Evolutionary conservation across 768 basidiomycete genomes (phyloP).

Genomic region (Pleurotus tuoliensis): DNA sequence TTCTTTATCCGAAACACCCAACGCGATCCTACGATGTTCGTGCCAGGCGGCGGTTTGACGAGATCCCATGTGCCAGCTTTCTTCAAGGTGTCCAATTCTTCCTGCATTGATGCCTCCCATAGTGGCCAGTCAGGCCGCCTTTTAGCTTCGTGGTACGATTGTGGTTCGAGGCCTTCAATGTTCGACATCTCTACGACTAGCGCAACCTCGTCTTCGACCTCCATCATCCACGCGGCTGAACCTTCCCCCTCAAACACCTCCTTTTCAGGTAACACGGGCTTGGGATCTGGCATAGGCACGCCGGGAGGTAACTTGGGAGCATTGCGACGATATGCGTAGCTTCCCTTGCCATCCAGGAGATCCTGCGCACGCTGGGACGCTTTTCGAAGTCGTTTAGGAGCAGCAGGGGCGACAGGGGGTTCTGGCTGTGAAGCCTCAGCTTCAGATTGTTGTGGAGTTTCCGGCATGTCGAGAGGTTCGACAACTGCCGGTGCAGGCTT

Average conservation of each 20-base stretch:
- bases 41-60: slow-evolving; percentile 15
- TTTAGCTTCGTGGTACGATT: slow-evolving; percentile 16
- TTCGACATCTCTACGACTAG: slow-evolving; percentile 20
- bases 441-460: background rate
- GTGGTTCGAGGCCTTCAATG: slow-evolving; percentile 23
- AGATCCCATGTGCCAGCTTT: slow-evolving; percentile 28
- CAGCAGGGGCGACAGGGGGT: no score
- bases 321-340: background rate
- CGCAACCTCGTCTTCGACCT: slow-evolving; percentile 16
- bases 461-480: background rate
- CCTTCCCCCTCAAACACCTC: slow-evolving; percentile 12
- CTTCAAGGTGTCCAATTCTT: slow-evolving; percentile 19
- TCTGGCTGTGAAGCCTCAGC: no score
- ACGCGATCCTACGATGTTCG: slow-evolving; percentile 25
- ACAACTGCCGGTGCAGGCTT: background rate
- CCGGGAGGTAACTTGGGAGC: slow-evolving; percentile 8
- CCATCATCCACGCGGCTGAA: slow-evolving; percentile 12
- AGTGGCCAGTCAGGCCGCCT: slow-evolving; percentile 19
- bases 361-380: background rate
- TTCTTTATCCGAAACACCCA: slow-evolving; percentile 33
- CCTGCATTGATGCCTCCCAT: slow-evolving; percentile 23
- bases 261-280: background rate
- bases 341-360: background rate
- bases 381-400: background rate
- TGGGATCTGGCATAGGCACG: slow-evolving; percentile 8